Evolutionary conservation across 2,329 filamentous ascomycete species (phyloP), one percentile per base, ranked within the genome.

Genomic region (Colletotrichum sp.): DNA sequence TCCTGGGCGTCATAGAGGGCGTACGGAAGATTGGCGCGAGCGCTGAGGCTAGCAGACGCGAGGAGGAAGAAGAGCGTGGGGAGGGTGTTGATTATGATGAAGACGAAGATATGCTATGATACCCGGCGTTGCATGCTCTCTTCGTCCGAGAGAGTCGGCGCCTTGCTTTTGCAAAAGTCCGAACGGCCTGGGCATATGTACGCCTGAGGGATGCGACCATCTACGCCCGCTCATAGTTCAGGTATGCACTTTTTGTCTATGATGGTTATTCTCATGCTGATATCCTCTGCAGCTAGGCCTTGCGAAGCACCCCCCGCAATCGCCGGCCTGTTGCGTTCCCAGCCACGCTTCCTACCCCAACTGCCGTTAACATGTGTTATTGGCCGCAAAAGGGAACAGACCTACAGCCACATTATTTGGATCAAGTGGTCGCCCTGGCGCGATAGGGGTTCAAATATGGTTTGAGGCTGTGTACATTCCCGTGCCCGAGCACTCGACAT

Each of bases 1-100:
- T 98, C 76, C 89, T 92, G 2, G 95, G 94, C 1, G 95, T 98
- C 3, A 93, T 98, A 78, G 96, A 98, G 83, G 95, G 95, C 6
- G 88, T 98, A 80, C 91, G 96, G 80, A 96, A 92, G 87, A 91
- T 98, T 67, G 95, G 95, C 12, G 92, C 93, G 3, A 95, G 94
- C 52, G 92, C 93, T 70, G 96, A 98, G 87, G 91, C 93, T 77
- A 91, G 92, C 62, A 90, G 95, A 77, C 89, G 93, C 77, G 96
- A 98, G 80, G 91, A 94, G 78, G 94, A 97, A 81, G 91, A 92
- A 56, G 94, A 95, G 79, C 87, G 87, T 8, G 90, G 89, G 24
- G 91, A 89, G 34, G 89, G 88, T 21, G 91, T 91, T 76, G 92
- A 93, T 78, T 91, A 94, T 64, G 91, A 94, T 66, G 86, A 86